Evolutionary conservation across 2,329 filamentous ascomycete genomes (phyloP), one percentile per base, ranked within the genome.

Genomic region (Pseudogymnoascus sp.): DNA sequence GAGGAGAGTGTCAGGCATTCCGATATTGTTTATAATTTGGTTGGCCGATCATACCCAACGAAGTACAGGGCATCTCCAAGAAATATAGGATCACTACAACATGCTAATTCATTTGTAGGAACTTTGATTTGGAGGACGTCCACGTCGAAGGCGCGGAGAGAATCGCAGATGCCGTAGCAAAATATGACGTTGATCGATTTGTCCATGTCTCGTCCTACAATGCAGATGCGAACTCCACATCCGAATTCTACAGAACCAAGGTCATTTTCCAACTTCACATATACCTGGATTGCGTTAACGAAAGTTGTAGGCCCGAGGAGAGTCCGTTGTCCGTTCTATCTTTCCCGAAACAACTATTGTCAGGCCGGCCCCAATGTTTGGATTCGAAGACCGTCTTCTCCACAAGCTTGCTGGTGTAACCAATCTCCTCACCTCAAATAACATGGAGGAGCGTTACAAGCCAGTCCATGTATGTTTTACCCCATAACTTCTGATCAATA

Each of bases 321-420:
- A 99, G 79, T 81, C 89, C 74, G 84, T 96, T 59, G 95, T 88
- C 53, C 88, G 93, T 66, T 86, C 84, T 71, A 93, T 98, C 74
- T 99, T 92, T 81, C 95, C 95, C 26, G 95, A 99, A 79, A 96
- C 95, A 16, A 99, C 95, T 53, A 92, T 99, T 70, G 95, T 99
- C 68, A 87, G 95, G 67, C 95, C 95, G 50, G 90, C 93, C 11
- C 95, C 93, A 61, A 84, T 96, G 76, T 99, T 96, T 74, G 95
- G 95, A 37, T 96, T 92, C 73, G 95, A 99, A 78, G 95, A 99
- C 78, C 89, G 89, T 71, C 84, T 99, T 50, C 86, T 99, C 38
- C 86, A 96, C 76, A 90, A 87, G 74, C 86, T 98, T 61, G 95
- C 93, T 43, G 84, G 86, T 68, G 82, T 88, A 10, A 86, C 87